Base-by-base conservation (phyloP, 495 filamentous ascomycete genomes). In the Penicillium bialowiezense region DNA sequence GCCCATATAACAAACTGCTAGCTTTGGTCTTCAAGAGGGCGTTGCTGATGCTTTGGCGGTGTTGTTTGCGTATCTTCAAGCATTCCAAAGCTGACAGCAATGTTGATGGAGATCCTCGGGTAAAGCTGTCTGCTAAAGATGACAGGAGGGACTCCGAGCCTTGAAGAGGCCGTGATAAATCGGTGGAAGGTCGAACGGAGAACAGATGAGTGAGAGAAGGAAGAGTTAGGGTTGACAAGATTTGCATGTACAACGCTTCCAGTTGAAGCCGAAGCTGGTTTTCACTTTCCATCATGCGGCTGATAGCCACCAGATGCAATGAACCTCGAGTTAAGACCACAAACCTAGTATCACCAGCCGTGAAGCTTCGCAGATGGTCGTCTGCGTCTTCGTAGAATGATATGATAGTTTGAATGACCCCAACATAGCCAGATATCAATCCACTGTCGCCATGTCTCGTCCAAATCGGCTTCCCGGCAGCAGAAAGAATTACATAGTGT, bases 401-500 rank as follows among this genome's bases (percentile, higher is more conserved):
- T 43, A 99, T 95, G 59, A 97, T 92, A 41, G 95, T 97, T 55
- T 97, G 95, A 7, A 96, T 86, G 13, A 97, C 84, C n/a, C 95
- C 95, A 70, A 96, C 91, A 59, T 92, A 96, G 29, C 85, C 84
- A 40, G 90, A 96, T 55, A 97, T 86, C 29, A 97, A 70, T 15
- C 85, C 83, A 51, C 95, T 80, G 52, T 96, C 90, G 19, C 95
- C 95, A 64, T 99, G 90, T 47, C 95, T 79, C 49, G 89, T 96
- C 68, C 90, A 99, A 31, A 99, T 92, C 4, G 95, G 95, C 63
- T 99, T 99, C n/a, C 95, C 95, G 24, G 95, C 93, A 9, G 89
- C 90, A 2, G 95, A 97, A 0, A 99, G 74, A 58, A 99, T 95
- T 56, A 99, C 75, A 62, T 93, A 99, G 66, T 99, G 93, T 64